These are phyloP conservation scores for Suhomyces bribrorum DNA, from an alignment of 1,139 yeast species.

Conservation along the genomic window DNA sequence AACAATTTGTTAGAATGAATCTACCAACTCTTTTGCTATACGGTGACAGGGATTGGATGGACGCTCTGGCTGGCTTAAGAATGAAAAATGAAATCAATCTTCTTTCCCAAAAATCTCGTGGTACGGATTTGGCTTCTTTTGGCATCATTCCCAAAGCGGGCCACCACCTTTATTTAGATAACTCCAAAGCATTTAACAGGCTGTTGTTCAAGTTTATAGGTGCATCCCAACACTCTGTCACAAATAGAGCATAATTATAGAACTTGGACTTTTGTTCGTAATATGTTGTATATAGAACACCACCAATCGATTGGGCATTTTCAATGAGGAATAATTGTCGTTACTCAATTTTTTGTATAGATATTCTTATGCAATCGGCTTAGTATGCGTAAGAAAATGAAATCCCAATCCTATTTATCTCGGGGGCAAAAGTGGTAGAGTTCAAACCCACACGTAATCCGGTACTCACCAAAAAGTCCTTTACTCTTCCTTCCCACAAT, in stretches of 20 bases:
- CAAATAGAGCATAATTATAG: too few species aligned
- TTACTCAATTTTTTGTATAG: too few species aligned
- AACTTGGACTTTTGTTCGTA: too few species aligned
- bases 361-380: too few species aligned
- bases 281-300: too few species aligned
- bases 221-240: background rate
- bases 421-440: conserved; percentile 34
- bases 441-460: conserved; percentile 58
- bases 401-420: conserved; percentile 40
- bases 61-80: conserved; percentile 44
- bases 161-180: conserved; percentile 79
- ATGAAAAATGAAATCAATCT: conserved; percentile 42
- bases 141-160: conserved; percentile 31
- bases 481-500: conserved; percentile 86
- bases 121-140: conserved; percentile 33
- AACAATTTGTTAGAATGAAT: conserved; percentile 35
- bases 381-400: conserved; percentile 42
- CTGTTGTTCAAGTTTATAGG: conserved; percentile 13
- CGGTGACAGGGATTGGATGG: conserved; percentile 54
- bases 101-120: conserved; percentile 22
- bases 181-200: conserved; percentile 31
- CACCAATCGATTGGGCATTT: too few species aligned
- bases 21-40: conserved; percentile 49
- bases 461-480: conserved; percentile 76
- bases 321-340: too few species aligned